Evolutionary conservation across 306 rosid genomes (phyloP).

Genomic region (Vigna radiata): DNA sequence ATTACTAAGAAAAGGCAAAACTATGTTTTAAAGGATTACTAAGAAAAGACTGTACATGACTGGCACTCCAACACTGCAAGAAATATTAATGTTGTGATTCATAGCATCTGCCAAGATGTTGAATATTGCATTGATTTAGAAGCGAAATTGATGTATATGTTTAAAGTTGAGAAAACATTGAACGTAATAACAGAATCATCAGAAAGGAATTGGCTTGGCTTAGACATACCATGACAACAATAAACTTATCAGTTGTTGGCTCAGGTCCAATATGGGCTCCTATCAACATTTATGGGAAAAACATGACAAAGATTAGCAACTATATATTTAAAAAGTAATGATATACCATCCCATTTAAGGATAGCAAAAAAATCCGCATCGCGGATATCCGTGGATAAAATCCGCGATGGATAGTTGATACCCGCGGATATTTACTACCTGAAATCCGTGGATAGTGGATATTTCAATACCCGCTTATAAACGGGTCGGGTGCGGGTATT

Average conservation of each 20-base stretch:
- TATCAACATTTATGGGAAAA: slow-evolving; percentile 42
- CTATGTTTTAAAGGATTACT: background rate
- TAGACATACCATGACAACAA: slow-evolving; percentile 85
- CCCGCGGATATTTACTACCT: no score
- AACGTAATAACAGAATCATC: background rate
- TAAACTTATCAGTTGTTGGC: slow-evolving; percentile 97
- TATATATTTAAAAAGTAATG: background rate
- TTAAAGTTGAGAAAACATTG: slow-evolving; percentile 29
- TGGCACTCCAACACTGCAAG: slow-evolving; percentile 1
- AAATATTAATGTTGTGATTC: background rate
- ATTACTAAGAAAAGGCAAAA: background rate
- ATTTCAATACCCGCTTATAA: no score
- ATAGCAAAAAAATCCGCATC: no score
- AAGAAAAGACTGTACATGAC: background rate
- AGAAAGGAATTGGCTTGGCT: slow-evolving; percentile 7
- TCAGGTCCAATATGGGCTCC: slow-evolving; percentile 99
- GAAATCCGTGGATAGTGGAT: no score
- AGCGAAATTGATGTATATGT: background rate
- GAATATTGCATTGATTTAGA: background rate
- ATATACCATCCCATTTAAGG: no score
- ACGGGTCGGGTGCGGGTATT: no score
- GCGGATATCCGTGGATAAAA: no score
- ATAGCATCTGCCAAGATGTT: slow-evolving; percentile 11
- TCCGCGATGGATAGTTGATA: no score
- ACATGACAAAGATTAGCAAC: slow-evolving; percentile 35